Base-by-base conservation (phyloP, 176 grass and related monocot species). In the Musa troglodytarum region DNA sequence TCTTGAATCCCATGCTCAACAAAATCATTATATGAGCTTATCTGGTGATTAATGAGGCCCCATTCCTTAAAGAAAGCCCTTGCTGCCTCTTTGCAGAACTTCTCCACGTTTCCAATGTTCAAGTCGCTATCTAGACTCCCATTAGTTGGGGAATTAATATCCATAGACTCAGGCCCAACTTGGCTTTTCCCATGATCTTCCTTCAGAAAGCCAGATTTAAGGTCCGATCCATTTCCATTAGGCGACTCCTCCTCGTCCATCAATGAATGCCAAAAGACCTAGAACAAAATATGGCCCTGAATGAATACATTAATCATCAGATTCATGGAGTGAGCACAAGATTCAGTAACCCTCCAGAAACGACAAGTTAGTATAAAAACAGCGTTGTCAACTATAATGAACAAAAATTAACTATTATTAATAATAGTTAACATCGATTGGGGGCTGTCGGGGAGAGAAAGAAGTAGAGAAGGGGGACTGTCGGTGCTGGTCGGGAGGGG, bases 21-120 rank as follows among this genome's bases (percentile, higher is more conserved):
- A 76, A 98, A 98, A 11, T 91, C 78, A 16, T 98, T 93, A 43
- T 91, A 98, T 10, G 90, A 98, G 78, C 82, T 93, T 79, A 93
- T 84, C 77, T 98, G 90, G 78, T 98, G 90, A 53, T 83, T 87
- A 72, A 98, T 89, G 49, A 98, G 76, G 75, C 90, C 88, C 74
- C 81, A 73, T 75, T 91, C 95, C 26, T 91, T 71, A 51, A 91
- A 98, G 63, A 98, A 98, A 8, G 86, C 81, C 74, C 73, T 78
- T 67, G 95, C 76, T 19, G 84, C 95, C 63, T 98, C 88, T 72
- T 86, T 93, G 72, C 85, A 98, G 26, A 98, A 93, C 21, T 87
- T 87, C 69, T 98, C 90, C 49, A 91, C 76, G 71, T 77, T 89
- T 72, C n/a, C 74, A n/a, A 86, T 16, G 67, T 68, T 89, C 77